phyloP scores from a whole-genome alignment of 2,329 filamentous ascomycete genomes.

The Aspergillus sp. region DNA sequence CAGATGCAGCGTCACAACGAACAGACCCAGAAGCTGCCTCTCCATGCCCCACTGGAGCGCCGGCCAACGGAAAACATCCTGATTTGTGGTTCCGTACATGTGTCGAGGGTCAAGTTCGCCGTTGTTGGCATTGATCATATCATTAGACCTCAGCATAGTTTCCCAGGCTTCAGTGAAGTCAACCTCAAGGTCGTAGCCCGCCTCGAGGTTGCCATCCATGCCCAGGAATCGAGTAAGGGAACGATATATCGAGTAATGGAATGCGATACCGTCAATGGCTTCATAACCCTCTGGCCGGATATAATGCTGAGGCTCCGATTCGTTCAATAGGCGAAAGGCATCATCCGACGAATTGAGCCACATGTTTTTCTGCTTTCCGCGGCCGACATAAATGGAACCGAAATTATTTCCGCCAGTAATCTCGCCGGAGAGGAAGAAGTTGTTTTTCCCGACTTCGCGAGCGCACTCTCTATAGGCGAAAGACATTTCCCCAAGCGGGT shows the following conservation, averaged over 20 bases:
- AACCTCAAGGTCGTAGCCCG: slow-evolving; percentile 44
- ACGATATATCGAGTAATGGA: slow-evolving; percentile 57
- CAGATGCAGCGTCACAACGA: slow-evolving; percentile 50
- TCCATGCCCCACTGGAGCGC: slow-evolving; percentile 49
- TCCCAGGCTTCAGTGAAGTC: slow-evolving; percentile 51
- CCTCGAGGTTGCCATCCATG: slow-evolving; percentile 48
- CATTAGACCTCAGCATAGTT: slow-evolving; percentile 48
- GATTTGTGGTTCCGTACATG: slow-evolving; percentile 56
- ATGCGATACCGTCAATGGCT: slow-evolving; percentile 52
- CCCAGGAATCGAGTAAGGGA: slow-evolving; percentile 53
- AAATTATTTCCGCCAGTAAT: slow-evolving; percentile 54
- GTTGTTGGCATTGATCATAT: slow-evolving; percentile 51
- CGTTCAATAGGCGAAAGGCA: slow-evolving; percentile 41
- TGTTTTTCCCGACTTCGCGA: slow-evolving; percentile 47
- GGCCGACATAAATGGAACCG: slow-evolving; percentile 53
- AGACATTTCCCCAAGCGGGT: slow-evolving; percentile 51
- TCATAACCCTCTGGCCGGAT: slow-evolving; percentile 44
- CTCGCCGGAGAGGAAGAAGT: slow-evolving; percentile 57
- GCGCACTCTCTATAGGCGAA: slow-evolving; percentile 50
- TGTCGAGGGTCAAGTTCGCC: slow-evolving; percentile 55
- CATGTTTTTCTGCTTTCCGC: slow-evolving; percentile 50
- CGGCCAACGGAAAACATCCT: slow-evolving; percentile 58
- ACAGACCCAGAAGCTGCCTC: slow-evolving; percentile 48
- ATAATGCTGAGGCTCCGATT: slow-evolving; percentile 37
- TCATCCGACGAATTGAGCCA: slow-evolving; percentile 38